phyloP scores from a whole-genome alignment of 192 early-diverging fungal genomes.

The Gamsiella multidivaricata region DNA sequence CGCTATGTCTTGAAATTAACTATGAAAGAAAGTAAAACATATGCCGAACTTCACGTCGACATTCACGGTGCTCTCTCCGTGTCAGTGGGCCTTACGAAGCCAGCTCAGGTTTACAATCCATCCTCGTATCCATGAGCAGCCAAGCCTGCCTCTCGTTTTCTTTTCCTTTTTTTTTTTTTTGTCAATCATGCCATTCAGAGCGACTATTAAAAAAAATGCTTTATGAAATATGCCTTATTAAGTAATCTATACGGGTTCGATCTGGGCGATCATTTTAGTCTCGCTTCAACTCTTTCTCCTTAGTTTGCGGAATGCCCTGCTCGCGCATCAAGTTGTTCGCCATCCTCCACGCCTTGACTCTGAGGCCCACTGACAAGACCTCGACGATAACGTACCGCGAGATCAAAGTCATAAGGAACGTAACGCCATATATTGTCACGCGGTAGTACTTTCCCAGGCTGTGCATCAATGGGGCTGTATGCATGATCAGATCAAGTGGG shows the following conservation, averaged over 20 bases:
- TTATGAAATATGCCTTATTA: too few species aligned
- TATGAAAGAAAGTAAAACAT: too few species aligned
- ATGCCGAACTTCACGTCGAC: too few species aligned
- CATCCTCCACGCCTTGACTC: slow-evolving; percentile 38
- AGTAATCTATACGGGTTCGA: background rate
- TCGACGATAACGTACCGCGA: slow-evolving; percentile 47
- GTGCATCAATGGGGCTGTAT: slow-evolving; percentile 31
- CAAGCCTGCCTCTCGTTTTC: too few species aligned
- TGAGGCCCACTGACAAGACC: slow-evolving; percentile 36
- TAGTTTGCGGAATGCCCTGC: slow-evolving; percentile 40
- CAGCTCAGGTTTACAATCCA: too few species aligned
- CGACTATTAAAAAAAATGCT: too few species aligned
- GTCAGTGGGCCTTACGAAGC: too few species aligned
- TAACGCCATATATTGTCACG: slow-evolving; percentile 18
- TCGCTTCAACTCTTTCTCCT: slow-evolving; percentile 8
- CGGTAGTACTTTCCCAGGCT: slow-evolving; percentile 49
- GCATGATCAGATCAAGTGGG: background rate
- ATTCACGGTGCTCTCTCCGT: too few species aligned
- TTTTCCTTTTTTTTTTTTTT: too few species aligned
- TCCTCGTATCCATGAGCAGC: too few species aligned
- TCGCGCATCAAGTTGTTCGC: slow-evolving; percentile 27
- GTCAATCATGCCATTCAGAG: too few species aligned
- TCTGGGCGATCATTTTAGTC: background rate
- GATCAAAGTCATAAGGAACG: slow-evolving; percentile 26
- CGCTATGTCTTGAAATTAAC: too few species aligned